Percentiles rank a stretch among this genome's conserved stretches.
These are phyloP conservation scores for Aspergillus terreus DNA, from an alignment of 2,329 filamentous ascomycete species.

Conservation along the genomic window DNA sequence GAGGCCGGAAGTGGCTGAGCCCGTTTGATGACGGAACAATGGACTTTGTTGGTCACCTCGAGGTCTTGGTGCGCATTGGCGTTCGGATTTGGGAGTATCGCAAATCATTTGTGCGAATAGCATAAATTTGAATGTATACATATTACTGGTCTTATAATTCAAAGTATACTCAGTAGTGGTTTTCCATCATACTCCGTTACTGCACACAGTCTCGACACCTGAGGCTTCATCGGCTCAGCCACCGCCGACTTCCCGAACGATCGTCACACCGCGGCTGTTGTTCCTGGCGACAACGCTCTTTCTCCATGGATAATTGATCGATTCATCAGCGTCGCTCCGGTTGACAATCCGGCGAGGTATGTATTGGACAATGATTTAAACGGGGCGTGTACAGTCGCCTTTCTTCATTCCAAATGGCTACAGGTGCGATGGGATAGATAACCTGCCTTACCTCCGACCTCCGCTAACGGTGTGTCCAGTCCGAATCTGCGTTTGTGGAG, in stretches of 20 bases:
- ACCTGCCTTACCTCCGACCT: background rate
- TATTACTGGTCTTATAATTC: too few relatives aligned
- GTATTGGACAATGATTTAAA: conserved; percentile 13
- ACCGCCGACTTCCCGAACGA: conserved; percentile 14
- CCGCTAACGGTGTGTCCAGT: conserved; percentile 48
- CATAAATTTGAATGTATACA: background rate
- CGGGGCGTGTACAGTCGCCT: conserved; percentile 3
- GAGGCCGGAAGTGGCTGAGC: background rate
- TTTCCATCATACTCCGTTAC: too few relatives aligned
- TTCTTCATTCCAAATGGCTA: conserved; percentile 18
- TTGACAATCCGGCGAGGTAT: background rate
- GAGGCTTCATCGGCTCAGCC: conserved; percentile 17
- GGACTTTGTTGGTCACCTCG: background rate
- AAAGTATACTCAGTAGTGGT: too few relatives aligned
- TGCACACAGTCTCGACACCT: conserved; percentile 3
- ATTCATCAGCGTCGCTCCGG: background rate
- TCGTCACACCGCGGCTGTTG: conserved; percentile 5
- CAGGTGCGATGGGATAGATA: conserved; percentile 16
- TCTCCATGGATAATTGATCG: background rate
- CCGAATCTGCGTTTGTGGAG: conserved; percentile 92
- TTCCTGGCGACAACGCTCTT: background rate
- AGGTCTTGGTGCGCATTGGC: too few relatives aligned
- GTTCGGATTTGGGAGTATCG: background rate
- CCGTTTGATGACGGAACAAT: background rate
- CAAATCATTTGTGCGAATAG: background rate